Percentiles rank a stretch among this genome's conserved stretches.
phyloP scores from a whole-genome alignment of 2,329 filamentous ascomycete species.

The Arthrinium phaeospermum region DNA sequence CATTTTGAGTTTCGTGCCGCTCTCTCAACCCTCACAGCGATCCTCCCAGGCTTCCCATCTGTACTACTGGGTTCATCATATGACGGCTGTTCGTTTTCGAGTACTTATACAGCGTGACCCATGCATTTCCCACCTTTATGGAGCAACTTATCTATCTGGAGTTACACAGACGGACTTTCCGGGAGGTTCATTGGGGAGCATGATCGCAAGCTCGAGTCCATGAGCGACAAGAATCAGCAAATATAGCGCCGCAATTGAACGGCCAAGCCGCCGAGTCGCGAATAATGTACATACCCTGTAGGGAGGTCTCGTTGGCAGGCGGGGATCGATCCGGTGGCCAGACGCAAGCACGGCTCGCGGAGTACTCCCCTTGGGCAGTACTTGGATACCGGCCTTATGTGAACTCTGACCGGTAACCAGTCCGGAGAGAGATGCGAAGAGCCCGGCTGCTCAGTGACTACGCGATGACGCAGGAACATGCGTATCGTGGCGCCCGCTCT shows the following conservation, averaged over 20 bases:
- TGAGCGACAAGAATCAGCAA: not conserved
- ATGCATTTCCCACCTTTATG: not conserved
- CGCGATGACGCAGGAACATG: constrained; percentile 6
- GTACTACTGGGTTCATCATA: not conserved
- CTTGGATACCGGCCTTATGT: not conserved
- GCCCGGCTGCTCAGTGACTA: not conserved
- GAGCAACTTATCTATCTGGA: not conserved
- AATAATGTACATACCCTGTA: not conserved
- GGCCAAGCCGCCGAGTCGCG: not conserved
- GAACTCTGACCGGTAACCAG: not conserved
- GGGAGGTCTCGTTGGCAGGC: not conserved
- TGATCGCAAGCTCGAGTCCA: not conserved
- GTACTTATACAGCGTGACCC: not conserved
- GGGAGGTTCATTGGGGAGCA: not conserved
- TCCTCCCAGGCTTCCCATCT: not conserved
- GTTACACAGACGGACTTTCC: not conserved
- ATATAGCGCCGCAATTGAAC: not conserved
- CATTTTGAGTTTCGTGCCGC: constrained; percentile 16
- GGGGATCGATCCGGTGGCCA: constrained; percentile 13
- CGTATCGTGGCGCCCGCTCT: constrained; percentile 6
- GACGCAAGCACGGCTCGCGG: constrained; percentile 12
- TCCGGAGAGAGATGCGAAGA: not conserved
- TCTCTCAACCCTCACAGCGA: not conserved
- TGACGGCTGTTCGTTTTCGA: constrained; percentile 6
- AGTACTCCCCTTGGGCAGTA: not conserved